Evolutionary conservation across 495 filamentous ascomycete genomes (phyloP).

Genomic region (Pyrenopolyporus hunteri): DNA sequence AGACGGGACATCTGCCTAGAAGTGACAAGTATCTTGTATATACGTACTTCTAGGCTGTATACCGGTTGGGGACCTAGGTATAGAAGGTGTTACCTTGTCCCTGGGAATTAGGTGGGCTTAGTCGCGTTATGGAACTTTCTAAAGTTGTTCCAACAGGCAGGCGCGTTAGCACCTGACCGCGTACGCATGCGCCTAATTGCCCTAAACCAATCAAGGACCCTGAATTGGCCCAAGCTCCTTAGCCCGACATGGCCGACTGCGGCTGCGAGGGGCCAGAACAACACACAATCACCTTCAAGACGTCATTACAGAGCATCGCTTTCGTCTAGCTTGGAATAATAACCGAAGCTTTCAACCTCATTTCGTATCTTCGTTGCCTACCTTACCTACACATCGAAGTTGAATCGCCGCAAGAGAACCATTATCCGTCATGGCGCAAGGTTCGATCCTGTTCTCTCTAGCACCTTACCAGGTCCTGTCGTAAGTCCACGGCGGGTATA

Average conservation of each 20-base stretch:
- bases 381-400: neutral
- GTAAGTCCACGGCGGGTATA: constrained; percentile 52
- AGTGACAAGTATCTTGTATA: neutral
- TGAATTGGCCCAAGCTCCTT: constrained; percentile 30
- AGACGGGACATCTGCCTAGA: constrained; percentile 28
- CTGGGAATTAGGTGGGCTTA: neutral
- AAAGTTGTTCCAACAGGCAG: constrained; percentile 18
- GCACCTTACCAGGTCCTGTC: constrained; percentile 80
- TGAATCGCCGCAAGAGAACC: neutral
- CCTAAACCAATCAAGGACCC: constrained; percentile 14
- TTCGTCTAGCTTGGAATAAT: constrained; percentile 11
- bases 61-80: too few species aligned
- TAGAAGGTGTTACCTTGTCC: too few species aligned
- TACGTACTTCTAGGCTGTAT: neutral
- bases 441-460: constrained; percentile 57
- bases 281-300: constrained; percentile 20
- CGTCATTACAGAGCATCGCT: constrained; percentile 16
- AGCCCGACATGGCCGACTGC: constrained; percentile 20
- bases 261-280: constrained; percentile 17
- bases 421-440: constrained; percentile 36
- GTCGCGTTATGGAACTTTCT: too few species aligned
- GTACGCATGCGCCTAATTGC: constrained; percentile 43
- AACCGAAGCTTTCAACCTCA: constrained; percentile 5
- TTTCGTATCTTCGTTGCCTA: neutral
- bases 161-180: constrained; percentile 39